These are phyloP conservation scores for Aspergillus sparsus DNA, from an alignment of 495 filamentous ascomycete genomes.

Conservation along the genomic window DNA sequence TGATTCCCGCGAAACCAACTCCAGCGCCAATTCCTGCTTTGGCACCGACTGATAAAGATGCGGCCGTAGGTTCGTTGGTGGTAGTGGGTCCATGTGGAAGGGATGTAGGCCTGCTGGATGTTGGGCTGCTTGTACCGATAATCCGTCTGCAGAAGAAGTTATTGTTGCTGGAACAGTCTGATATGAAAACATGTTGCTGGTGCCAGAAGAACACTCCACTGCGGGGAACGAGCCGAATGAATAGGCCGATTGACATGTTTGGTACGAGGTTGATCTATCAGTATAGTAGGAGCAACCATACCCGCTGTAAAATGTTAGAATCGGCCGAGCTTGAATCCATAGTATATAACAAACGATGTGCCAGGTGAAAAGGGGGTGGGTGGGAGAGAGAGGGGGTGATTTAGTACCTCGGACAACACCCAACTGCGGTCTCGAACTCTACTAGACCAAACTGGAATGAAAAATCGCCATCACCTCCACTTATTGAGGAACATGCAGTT, in stretches of 20 bases:
- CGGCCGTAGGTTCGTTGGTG: no score
- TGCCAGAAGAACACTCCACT: neutral
- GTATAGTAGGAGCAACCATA: neutral
- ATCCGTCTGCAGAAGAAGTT: no score
- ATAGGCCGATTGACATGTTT: constrained; percentile 4
- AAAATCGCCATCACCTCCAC: neutral
- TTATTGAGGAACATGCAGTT: neutral
- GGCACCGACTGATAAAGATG: no score
- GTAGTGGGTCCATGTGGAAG: no score
- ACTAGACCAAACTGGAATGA: neutral
- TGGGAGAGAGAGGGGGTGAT: neutral
- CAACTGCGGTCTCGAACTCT: neutral
- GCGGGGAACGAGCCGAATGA: neutral
- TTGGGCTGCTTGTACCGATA: no score
- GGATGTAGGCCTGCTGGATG: no score
- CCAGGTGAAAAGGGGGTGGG: neutral
- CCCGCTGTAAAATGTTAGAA: neutral
- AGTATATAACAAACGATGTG: no score
- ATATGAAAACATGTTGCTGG: neutral
- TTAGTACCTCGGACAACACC: neutral
- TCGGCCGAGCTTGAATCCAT: no score
- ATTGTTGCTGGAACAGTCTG: neutral
- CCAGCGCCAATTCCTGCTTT: no score
- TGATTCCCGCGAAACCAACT: no score
- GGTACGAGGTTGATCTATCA: neutral